Evolutionary conservation across 208 protist species (phyloP).

Genomic region (Trypanosoma cruzi): DNA sequence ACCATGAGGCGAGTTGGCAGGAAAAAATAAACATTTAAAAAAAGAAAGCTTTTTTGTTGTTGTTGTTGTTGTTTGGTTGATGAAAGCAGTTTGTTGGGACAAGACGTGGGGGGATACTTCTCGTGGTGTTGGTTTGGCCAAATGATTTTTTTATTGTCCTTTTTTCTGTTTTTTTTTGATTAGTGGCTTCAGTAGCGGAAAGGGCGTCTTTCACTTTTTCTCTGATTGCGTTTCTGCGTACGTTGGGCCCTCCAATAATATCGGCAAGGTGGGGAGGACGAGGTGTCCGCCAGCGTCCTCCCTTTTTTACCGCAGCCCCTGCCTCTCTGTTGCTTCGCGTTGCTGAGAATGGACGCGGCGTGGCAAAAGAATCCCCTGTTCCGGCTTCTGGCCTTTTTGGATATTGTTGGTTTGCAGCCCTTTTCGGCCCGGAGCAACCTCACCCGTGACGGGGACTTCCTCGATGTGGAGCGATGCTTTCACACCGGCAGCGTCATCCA

Average conservation of each 20-base stretch:
- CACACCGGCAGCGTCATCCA: constrained; percentile 33
- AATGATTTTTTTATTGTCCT: not conserved
- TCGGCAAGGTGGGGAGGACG: not conserved
- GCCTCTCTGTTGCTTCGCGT: not conserved
- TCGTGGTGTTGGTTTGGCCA: not conserved
- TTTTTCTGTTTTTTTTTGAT: not conserved
- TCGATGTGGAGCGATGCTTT: constrained; percentile 37
- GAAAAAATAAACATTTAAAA: not conserved
- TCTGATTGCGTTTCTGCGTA: not conserved
- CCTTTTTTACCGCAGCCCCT: not conserved
- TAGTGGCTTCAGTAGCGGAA: not conserved
- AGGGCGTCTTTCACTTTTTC: not conserved
- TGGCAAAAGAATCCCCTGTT: constrained; percentile 71
- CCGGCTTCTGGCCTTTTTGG: constrained; percentile 81
- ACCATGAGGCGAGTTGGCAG: not conserved
- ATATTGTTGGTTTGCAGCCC: constrained; percentile 70
- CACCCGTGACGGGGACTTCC: constrained; percentile 44
- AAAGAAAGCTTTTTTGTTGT: not conserved
- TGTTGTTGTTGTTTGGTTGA: not conserved
- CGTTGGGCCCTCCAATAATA: not conserved
- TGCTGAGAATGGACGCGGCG: constrained; percentile 14
- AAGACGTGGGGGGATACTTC: not conserved
- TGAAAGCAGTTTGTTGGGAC: not conserved
- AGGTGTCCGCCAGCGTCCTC: not conserved
- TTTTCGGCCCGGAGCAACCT: constrained; percentile 42